These are phyloP conservation scores for Filosporella fistucella DNA, from an alignment of 495 filamentous ascomycete genomes.

Conservation along the genomic window DNA sequence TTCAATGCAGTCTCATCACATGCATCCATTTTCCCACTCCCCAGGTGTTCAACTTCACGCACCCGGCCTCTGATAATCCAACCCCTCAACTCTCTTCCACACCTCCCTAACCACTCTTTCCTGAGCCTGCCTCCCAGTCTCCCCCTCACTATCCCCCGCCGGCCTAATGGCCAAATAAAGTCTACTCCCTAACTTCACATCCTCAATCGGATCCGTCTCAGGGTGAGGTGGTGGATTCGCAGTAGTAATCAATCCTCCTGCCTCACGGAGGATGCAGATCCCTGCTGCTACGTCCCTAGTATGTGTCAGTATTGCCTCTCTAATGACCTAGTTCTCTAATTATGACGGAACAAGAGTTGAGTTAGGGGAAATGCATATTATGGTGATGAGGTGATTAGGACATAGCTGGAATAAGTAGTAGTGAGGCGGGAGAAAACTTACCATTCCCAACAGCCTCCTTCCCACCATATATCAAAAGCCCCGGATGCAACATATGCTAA, in stretches of 20 bases:
- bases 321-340: too few species aligned
- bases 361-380: background rate
- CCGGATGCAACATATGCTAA: slow-evolving; percentile 70
- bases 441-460: slow-evolving; percentile 81
- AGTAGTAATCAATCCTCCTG: slow-evolving; percentile 62
- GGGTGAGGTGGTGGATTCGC: slow-evolving; percentile 58
- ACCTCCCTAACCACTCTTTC: slow-evolving; percentile 64
- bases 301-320: background rate
- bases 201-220: slow-evolving; percentile 48
- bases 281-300: slow-evolving; percentile 73
- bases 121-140: slow-evolving; percentile 58
- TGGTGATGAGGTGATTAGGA: too few species aligned
- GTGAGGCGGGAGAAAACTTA: slow-evolving; percentile 12
- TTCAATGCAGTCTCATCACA: background rate
- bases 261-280: slow-evolving; percentile 72
- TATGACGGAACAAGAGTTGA: background rate
- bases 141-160: slow-evolving; percentile 52
- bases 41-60: slow-evolving; percentile 23
- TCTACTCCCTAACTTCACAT: slow-evolving; percentile 54
- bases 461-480: slow-evolving; percentile 75
- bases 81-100: slow-evolving; percentile 55
- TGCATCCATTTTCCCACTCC: background rate
- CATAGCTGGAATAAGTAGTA: too few species aligned
- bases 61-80: slow-evolving; percentile 58
- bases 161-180: slow-evolving; percentile 66